Conservation (phyloP, 352 stramenopile species). For the Globisporangium nodosum region DNA sequence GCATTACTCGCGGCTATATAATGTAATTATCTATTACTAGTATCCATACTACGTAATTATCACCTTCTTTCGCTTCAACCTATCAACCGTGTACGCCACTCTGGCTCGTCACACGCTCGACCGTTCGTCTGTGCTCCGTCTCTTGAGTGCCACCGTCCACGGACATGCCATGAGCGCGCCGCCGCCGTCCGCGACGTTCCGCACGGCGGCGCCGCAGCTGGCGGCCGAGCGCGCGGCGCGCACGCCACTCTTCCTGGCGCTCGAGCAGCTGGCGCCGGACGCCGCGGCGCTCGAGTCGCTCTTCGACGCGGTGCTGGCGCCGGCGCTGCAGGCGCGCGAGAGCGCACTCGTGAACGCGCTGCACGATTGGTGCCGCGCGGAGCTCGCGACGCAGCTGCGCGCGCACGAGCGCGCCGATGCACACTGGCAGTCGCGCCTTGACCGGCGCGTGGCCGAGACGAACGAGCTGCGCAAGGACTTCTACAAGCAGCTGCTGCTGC, state of each 20-base stretch:
- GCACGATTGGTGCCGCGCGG: constrained; percentile 41
- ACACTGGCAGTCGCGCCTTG: constrained; percentile 54
- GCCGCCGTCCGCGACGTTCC: background rate
- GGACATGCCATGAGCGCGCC: too few species aligned
- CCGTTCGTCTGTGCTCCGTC: too few species aligned
- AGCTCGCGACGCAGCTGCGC: constrained; percentile 30
- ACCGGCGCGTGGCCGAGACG: constrained; percentile 57
- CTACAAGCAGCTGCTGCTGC: constrained; percentile 68
- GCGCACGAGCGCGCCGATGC: constrained; percentile 18
- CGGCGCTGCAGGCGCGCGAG: constrained; percentile 50
- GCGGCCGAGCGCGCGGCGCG: constrained; percentile 1
- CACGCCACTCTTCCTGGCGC: constrained; percentile 7
- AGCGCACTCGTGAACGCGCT: constrained; percentile 50
- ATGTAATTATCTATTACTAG: too few species aligned
- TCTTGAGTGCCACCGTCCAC: too few species aligned
- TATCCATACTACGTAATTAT: too few species aligned
- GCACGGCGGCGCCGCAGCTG: constrained; percentile 4
- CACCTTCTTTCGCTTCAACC: too few species aligned
- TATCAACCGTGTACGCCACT: too few species aligned
- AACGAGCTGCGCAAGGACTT: constrained; percentile 64
- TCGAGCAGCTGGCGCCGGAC: constrained; percentile 2
- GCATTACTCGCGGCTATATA: too few species aligned
- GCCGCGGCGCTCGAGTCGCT: constrained; percentile 15
- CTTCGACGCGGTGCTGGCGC: constrained; percentile 35
- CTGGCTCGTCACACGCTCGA: too few species aligned